These are phyloP conservation scores for Pythium sukuiense DNA, from an alignment of 352 stramenopile species.

Conservation along the genomic window DNA sequence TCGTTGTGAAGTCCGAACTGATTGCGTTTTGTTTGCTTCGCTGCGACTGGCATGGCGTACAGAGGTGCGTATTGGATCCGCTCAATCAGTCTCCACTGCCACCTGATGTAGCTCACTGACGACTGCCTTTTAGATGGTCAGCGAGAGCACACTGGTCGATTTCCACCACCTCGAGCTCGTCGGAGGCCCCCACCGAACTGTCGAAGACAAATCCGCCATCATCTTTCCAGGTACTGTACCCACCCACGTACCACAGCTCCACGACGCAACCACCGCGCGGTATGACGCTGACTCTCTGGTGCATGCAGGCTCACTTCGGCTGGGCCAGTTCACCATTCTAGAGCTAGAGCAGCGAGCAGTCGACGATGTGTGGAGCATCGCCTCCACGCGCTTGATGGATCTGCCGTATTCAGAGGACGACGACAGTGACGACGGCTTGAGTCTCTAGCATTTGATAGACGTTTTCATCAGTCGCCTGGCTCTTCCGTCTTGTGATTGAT, in stretches of 20 bases:
- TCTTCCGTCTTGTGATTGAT: neutral
- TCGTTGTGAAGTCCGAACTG: neutral
- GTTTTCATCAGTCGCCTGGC: neutral
- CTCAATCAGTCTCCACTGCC: no score
- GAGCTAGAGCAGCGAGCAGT: slow-evolving; percentile 52
- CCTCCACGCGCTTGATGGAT: slow-evolving; percentile 19
- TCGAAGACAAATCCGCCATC: slow-evolving; percentile 42
- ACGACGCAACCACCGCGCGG: neutral
- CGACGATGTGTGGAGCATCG: slow-evolving; percentile 54
- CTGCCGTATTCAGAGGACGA: slow-evolving; percentile 20
- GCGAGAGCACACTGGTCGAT: neutral
- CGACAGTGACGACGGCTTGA: slow-evolving; percentile 3
- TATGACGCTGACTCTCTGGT: neutral
- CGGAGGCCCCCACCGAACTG: slow-evolving; percentile 48
- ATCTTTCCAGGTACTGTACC: slow-evolving; percentile 54
- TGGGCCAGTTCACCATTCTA: slow-evolving; percentile 76
- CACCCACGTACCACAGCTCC: no score
- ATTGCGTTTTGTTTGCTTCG: neutral
- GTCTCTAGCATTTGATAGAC: neutral
- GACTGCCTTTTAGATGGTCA: neutral
- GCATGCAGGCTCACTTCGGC: slow-evolving; percentile 50
- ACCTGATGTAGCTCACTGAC: neutral
- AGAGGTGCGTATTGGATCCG: neutral
- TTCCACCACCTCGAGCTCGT: slow-evolving; percentile 57
- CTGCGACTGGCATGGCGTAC: neutral